These are phyloP conservation scores for Rauvolfia tetraphylla DNA, from an alignment of 257 asterid species.

Conservation along the genomic window DNA sequence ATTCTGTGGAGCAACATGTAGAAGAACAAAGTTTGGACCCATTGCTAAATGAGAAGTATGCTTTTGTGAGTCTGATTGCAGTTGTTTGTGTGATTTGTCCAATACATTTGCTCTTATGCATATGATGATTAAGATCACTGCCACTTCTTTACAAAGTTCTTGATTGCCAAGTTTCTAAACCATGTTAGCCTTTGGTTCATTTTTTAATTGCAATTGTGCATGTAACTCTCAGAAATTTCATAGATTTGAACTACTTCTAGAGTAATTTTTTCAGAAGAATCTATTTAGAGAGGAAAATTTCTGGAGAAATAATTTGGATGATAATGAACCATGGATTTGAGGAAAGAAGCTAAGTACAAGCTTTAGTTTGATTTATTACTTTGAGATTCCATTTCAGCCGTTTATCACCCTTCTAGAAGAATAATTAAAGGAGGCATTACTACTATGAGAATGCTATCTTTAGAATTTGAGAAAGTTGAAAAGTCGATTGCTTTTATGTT, in stretches of 20 bases:
- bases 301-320: background rate
- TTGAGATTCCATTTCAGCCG: background rate
- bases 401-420: background rate
- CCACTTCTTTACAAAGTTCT: background rate
- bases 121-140: background rate
- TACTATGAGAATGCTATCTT: background rate
- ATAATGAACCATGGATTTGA: background rate
- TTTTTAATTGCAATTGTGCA: background rate
- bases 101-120: background rate
- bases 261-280: background rate
- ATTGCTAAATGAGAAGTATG: slow-evolving; percentile 45
- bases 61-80: background rate
- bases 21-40: slow-evolving; percentile 73
- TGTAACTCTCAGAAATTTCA: background rate
- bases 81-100: background rate
- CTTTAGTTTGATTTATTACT: background rate
- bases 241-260: background rate
- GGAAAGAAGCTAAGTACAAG: background rate
- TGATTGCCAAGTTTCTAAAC: background rate
- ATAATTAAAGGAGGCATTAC: background rate
- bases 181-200: background rate
- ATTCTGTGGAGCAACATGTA: slow-evolving; percentile 67
- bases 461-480: background rate
- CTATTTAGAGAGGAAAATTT: background rate
- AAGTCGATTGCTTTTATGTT: background rate